Percentiles rank a stretch among this genome's conserved stretches.
phyloP scores from a whole-genome alignment of 148 eudicot species.

The Oxyria digyna region DNA sequence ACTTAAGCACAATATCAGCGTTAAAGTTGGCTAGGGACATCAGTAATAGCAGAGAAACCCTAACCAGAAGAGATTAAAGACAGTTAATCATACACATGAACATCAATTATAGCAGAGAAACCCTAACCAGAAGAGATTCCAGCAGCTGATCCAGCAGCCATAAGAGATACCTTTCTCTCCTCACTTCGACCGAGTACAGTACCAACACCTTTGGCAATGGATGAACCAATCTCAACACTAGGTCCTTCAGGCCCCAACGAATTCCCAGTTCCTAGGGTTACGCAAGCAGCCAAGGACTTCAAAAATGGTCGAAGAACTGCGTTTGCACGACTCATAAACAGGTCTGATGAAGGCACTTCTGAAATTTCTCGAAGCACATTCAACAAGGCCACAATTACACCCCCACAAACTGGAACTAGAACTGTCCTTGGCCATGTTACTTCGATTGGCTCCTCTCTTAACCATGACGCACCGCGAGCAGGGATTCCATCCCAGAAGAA shows the following conservation, averaged over 20 bases:
- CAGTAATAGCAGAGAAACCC: no score
- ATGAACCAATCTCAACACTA: slow-evolving; percentile 86
- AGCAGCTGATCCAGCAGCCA: slow-evolving; percentile 94
- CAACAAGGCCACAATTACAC: slow-evolving; percentile 52
- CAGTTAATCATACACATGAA: no score
- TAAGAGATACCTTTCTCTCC: slow-evolving; percentile 51
- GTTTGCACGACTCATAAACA: slow-evolving; percentile 17
- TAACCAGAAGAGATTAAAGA: no score
- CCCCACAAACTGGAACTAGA: slow-evolving; percentile 74
- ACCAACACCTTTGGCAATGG: slow-evolving; percentile 72
- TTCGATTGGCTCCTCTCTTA: slow-evolving; percentile 61
- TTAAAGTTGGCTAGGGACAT: background rate
- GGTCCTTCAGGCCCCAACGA: slow-evolving; percentile 98
- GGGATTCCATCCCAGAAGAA: slow-evolving; percentile 81
- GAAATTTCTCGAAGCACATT: slow-evolving; percentile 40
- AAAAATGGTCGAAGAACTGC: slow-evolving; percentile 46
- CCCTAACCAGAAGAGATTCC: slow-evolving; percentile 89
- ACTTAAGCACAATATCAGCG: background rate
- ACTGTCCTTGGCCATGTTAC: slow-evolving; percentile 47
- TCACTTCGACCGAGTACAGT: slow-evolving; percentile 27
- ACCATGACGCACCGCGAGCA: slow-evolving; percentile 78
- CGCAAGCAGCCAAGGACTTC: slow-evolving; percentile 70
- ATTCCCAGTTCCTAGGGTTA: slow-evolving; percentile 90
- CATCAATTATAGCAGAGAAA: slow-evolving; percentile 19
- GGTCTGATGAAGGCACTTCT: slow-evolving; percentile 28